Evolutionary conservation across 495 filamentous ascomycete genomes (phyloP), one percentile per base, ranked within the genome.

Genomic region (Hypoxylon lenormandii): DNA sequence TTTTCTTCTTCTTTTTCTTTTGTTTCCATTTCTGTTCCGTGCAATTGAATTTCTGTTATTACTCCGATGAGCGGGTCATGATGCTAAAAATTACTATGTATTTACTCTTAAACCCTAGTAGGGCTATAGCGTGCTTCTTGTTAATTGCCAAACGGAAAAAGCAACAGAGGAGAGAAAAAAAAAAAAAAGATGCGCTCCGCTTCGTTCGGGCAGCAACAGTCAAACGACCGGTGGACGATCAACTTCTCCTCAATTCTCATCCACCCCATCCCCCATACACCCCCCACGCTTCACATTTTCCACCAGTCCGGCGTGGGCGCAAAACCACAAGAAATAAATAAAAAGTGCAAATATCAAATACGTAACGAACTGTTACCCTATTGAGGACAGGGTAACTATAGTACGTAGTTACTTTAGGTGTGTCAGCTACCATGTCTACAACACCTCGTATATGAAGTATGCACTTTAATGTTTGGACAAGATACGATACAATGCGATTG

Each of bases 201-300:
- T 78, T 74, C 69, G 65, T 74, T 81, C 80, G 80, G 79, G 78
- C 78, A 82, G 69, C 79, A 82, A 80, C 79, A 80, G 74, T 77
- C 65, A 77, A 79, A 80, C 75, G 66, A 73, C 72, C 73, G 69
- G 66, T 74, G 69, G 59, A 63, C 71, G 75, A 77, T 75, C 72
- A 68, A 66, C 72, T 26, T 55, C 49, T 58, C 49, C 52, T 59
- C n/a, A n/a, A n/a, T n/a, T n/a, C 53, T 64, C 66, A 59, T 55
- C 3, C 66, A 33, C 10, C 30, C 10, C 4, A 11, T 26, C 64
- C 66, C 56, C 50, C 56, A 66, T 62, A 61, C 57, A 62, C 47
- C 40, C 30, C 53, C 46, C 40, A 42, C 65, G 58, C 60, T 55
- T 56, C 62, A 36, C 33, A 37, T 42, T 43, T 62, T 46, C 48